Percentiles rank a stretch among this genome's conserved stretches.
Evolutionary conservation across 352 stramenopile species (phyloP).

Genomic region (Globisporangium heterothallicum): DNA sequence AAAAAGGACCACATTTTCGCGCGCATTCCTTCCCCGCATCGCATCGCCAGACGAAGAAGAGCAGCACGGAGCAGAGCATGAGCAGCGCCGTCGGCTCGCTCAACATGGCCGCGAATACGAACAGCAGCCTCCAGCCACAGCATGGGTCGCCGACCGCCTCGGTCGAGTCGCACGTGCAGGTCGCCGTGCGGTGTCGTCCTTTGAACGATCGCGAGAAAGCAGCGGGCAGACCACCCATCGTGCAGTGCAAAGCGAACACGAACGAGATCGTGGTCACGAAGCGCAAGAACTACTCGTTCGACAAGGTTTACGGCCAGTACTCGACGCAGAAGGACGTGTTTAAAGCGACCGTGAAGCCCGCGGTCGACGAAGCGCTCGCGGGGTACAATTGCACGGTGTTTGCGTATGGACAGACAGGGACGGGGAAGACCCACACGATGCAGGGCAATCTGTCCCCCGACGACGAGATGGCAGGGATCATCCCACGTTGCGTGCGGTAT

Average conservation of each 20-base stretch:
- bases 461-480: conserved; percentile 90
- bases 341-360: conserved; percentile 85
- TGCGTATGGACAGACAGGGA: conserved; percentile 96
- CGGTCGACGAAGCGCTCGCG: conserved; percentile 93
- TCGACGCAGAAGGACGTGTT: conserved; percentile 98
- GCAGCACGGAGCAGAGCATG: conserved; percentile 1
- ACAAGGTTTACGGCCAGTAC: conserved; percentile 93
- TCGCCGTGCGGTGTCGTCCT: conserved; percentile 88
- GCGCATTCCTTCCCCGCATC: too few species aligned
- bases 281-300: conserved; percentile 89
- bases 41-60: too few species aligned
- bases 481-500: conserved; percentile 89
- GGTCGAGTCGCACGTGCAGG: conserved; percentile 61
- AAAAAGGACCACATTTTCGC: too few species aligned
- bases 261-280: conserved; percentile 84
- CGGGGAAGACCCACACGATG: conserved; percentile 99
- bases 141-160: neutral
- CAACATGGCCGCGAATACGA: conserved; percentile 2
- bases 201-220: conserved; percentile 88
- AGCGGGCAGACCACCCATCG: conserved; percentile 60
- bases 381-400: conserved; percentile 97
- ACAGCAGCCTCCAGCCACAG: conserved; percentile 1
- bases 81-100: neutral
- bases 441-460: conserved; percentile 88
- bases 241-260: conserved; percentile 83